Base-by-base conservation (phyloP, 2,329 filamentous ascomycete genomes). In the Penicillium sp. region DNA sequence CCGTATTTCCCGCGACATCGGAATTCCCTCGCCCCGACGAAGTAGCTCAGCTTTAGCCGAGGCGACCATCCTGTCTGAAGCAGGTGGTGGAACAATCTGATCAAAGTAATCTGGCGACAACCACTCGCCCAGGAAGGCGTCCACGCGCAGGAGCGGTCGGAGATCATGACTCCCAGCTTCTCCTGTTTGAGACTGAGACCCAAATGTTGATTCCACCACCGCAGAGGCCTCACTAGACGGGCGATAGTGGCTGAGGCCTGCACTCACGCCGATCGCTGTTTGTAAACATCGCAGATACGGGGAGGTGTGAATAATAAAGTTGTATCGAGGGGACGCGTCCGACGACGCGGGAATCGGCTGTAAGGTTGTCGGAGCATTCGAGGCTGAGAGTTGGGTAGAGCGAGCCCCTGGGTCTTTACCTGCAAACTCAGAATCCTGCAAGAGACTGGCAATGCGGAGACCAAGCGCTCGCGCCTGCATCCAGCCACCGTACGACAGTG, bases 41-140 rank as follows among this genome's bases (percentile, higher is more conserved):
- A 97, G 81, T 3, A 99, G 81, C 70, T 96, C 92, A 26, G 91
- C 91, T 76, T 97, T 98, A 33, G 95, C 94, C 43, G 87, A 87
- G 28, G 91, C 90, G 2, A 98, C 83, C 92, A 99, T 96, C 78
- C 95, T 85, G 4, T 89, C 86, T 3, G 92, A 94, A 46, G 87
- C 87, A 0, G 95, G 95, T 11, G 95, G 95, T 3, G 93, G 91
- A 0, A 91, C 94, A 65, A 97, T 97, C 55, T 90, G 85, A 64
- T 97, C 93, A 71, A 94, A 99, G 76, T 99, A 99, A 72, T 93
- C 89, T 1, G 93, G 92, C 1, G 90, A 91, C 33, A 98, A 83
- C 95, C 95, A 99, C 81, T 99, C 95, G 52, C 95, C 94, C 0
- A 99, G 83, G 72, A 96, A 97, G 0, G 93, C 90, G 77, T 99